Conservation (phyloP, 2,329 filamentous ascomycete species). For the Pestalotiopsis sp. region DNA sequence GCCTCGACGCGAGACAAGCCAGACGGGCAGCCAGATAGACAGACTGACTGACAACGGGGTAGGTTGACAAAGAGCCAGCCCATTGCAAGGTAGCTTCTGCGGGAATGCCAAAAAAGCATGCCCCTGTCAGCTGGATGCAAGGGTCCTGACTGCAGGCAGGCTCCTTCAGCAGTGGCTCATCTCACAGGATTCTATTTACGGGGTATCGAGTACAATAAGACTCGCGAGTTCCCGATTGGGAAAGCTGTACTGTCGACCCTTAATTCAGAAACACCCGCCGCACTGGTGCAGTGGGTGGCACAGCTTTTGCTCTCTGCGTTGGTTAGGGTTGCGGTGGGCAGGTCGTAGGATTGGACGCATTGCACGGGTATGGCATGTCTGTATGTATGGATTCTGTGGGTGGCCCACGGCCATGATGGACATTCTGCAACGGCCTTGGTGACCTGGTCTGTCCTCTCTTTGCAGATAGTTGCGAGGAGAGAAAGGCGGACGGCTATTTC, state of each 20-base stretch:
- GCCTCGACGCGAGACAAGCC: conserved; percentile 16
- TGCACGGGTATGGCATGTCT: background rate
- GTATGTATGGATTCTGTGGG: background rate
- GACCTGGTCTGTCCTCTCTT: background rate
- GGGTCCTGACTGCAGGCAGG: conserved; percentile 12
- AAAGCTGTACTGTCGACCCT: conserved; percentile 12
- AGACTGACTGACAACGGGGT: conserved; percentile 2
- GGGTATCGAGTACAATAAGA: conserved; percentile 15
- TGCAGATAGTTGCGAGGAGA: background rate
- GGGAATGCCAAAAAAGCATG: background rate
- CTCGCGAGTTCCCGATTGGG: conserved; percentile 7
- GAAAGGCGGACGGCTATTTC: background rate
- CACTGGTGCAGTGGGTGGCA: conserved; percentile 3
- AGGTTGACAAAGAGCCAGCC: conserved; percentile 3
- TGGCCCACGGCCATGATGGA: no score
- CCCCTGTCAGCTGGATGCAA: conserved; percentile 26
- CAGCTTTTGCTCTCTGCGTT: background rate
- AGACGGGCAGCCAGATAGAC: background rate
- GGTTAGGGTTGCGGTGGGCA: background rate
- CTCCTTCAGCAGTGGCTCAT: conserved; percentile 13
- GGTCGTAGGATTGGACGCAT: background rate
- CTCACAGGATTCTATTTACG: conserved; percentile 15
- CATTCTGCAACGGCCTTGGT: background rate
- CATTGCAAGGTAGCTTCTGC: background rate
- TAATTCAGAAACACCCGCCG: background rate